Base-by-base conservation (phyloP, 2,329 filamentous ascomycete species). In the Karstenula rhodostoma region DNA sequence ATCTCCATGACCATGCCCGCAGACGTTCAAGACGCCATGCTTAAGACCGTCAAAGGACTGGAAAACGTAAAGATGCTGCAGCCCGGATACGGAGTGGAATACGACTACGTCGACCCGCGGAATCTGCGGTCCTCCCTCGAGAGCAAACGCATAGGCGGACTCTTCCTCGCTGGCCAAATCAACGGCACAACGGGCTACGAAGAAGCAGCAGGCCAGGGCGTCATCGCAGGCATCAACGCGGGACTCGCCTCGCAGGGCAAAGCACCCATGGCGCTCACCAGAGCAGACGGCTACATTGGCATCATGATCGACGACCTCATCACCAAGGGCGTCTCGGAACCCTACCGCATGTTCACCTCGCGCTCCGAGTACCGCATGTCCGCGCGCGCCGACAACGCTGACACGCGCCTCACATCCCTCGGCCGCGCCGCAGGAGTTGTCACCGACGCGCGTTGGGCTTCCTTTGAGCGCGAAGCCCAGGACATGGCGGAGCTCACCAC, bases 151-250 rank as follows among this genome's bases (percentile, higher is more conserved):
- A 97, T 99, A 63, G 83, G 83, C 8, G 95, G 95, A 1, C 86
- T 99, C 13, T 99, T 91, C 79, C 85, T 99, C 33, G 95, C 95
- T 0, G 95, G 95, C 4, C 95, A 99, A 77, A 97, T 99, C 78
- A 99, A 99, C 77, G 95, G 95, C 48, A 99, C 95, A 0, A 99
- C 95, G 0, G 95, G 95, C 3, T 99, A 99, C 76, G 95, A 99
- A 80, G 95, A 99, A 82, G 95, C 95, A 10, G 93, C 95, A 0
- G 94, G 92, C 0, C 95, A 99, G 77, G 95, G 95, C 10, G 85
- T 99, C 49, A 82, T 99, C 15, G 95, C 95, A 0, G 95, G 95
- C 33, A 94, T 94, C 71, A 99, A 99, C 73, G 95, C 95, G 0
- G 95, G 94, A 2, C 86, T 95, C n/a, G 85, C 89, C 1, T 87